Evolutionary conservation across 169 alveolate genomes (phyloP), one percentile per base, ranked within the genome.

Genomic region (Plasmodium blacklocki): DNA sequence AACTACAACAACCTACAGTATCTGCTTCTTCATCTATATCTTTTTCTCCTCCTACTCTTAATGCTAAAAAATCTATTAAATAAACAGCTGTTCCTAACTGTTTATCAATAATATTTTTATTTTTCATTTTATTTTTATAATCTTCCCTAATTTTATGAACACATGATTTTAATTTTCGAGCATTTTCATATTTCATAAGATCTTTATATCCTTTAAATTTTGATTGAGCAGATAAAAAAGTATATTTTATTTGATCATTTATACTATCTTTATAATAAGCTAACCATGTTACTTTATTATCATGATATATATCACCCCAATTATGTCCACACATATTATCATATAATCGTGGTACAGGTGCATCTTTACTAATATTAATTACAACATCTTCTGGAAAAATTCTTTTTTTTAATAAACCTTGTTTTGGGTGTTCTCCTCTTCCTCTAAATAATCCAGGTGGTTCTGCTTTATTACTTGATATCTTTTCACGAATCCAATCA

Each of bases 381-480:
- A 97, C 97, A 19, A 98, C 98, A 88, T 97, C 98, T 87, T 97
- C 99, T 1, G 99, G 99, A 73, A 96, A 88, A 50, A 97, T 97
- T 60, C 98, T 88, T 62, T 93, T 78, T 93, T 97, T 97, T 68
- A 97, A 89, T 92, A 92, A 93, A 18, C 99, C 99, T 68, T 98
- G 98, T 76, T 97, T 97, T 26, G 99, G 99, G 88, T 99, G 99
- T 71, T 98, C 99, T 21, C 99, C 99, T 75, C 99, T 96, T 15
- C 99, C 99, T 86, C 99, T 96, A 93, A 99, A 98, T 49, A 99
- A 95, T 15, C 99, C 99, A 0, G 99, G 99, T 0, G 99, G 99
- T 88, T 99, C 99, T 60, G 98, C 97, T 68, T 97, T 92, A 80
- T 94, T 94, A 89, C 97, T 96, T 43, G 99, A 96, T 47, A 98